phyloP scores from a whole-genome alignment of 768 basidiomycete species.

The Boletales sp. region DNA sequence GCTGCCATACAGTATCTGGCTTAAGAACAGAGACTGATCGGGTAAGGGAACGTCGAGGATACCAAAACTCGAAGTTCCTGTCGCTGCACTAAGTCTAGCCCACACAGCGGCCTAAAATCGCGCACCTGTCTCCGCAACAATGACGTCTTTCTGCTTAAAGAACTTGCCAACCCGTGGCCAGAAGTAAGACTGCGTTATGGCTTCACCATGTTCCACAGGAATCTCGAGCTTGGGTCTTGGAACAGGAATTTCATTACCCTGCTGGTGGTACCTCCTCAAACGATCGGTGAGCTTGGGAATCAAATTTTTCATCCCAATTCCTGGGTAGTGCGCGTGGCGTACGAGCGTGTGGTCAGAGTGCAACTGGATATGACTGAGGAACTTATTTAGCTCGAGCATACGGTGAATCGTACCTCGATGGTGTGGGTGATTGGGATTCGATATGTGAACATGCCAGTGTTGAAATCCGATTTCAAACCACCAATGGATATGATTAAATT shows the following conservation, averaged over 20 bases:
- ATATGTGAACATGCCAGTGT: slow-evolving; percentile 85
- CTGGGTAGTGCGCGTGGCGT: slow-evolving; percentile 58
- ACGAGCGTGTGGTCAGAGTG: slow-evolving; percentile 73
- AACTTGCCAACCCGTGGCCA: slow-evolving; percentile 79
- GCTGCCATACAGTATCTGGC: slow-evolving; percentile 86
- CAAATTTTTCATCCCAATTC: slow-evolving; percentile 74
- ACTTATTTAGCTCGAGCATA: background rate
- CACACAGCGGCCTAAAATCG: background rate
- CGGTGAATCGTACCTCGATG: slow-evolving; percentile 50
- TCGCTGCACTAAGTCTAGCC: background rate
- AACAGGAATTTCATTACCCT: slow-evolving; percentile 44
- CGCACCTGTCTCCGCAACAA: slow-evolving; percentile 83
- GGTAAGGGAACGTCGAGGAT: slow-evolving; percentile 80
- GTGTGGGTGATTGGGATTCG: slow-evolving; percentile 55
- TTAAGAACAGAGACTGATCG: slow-evolving; percentile 57
- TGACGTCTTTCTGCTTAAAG: slow-evolving; percentile 69
- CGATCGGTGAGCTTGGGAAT: slow-evolving; percentile 66
- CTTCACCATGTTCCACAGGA: slow-evolving; percentile 47
- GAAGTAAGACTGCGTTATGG: slow-evolving; percentile 75
- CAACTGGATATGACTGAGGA: slow-evolving; percentile 40
- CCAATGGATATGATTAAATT: slow-evolving; percentile 77
- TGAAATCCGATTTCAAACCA: slow-evolving; percentile 72
- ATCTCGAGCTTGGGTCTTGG: slow-evolving; percentile 38
- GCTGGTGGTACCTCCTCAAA: slow-evolving; percentile 39
- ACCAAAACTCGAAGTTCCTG: slow-evolving; percentile 81